Percentiles rank a stretch among this genome's conserved stretches.
phyloP scores from a whole-genome alignment of 2,329 filamentous ascomycete species.

The Cladophialophora yegresii region DNA sequence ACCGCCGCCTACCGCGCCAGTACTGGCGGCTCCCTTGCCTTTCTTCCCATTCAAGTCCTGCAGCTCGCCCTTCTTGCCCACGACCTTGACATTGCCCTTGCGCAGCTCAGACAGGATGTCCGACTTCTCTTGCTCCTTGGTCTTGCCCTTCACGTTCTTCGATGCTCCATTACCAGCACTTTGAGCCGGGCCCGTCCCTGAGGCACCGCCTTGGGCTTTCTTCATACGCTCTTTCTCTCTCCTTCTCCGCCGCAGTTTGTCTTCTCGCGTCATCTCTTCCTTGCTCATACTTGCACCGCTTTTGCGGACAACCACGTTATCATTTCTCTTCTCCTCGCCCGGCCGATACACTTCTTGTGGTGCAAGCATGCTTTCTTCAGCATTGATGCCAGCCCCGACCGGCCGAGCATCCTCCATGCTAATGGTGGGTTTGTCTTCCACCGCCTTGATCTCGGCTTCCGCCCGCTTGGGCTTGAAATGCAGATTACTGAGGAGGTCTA shows the following conservation, averaged over 20 bases:
- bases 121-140: constrained; percentile 49
- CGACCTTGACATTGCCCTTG: constrained; percentile 86
- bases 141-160: constrained; percentile 39
- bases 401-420: constrained; percentile 95
- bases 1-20: constrained; percentile 5
- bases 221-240: constrained; percentile 83
- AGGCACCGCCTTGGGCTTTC: constrained; percentile 47
- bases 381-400: constrained; percentile 70
- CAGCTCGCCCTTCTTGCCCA: constrained; percentile 84
- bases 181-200: constrained; percentile 46
- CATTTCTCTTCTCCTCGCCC: constrained; percentile 57
- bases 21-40: constrained; percentile 43
- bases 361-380: constrained; percentile 71
- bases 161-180: constrained; percentile 26
- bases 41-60: constrained; percentile 81
- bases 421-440: constrained; percentile 87
- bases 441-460: constrained; percentile 78
- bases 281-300: constrained; percentile 63
- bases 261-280: constrained; percentile 85
- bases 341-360: constrained; percentile 92
- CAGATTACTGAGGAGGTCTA: constrained; percentile 89
- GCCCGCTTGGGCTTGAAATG: constrained; percentile 91
- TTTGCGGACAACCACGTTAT: constrained; percentile 28
- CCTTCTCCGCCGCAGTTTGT: constrained; percentile 73
- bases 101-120: constrained; percentile 68